A percentile compares a stretch with the other conserved stretches of the same genome.
Conservation (phyloP, 805 yeast genomes). For the Zygosaccharomyces lentus region DNA sequence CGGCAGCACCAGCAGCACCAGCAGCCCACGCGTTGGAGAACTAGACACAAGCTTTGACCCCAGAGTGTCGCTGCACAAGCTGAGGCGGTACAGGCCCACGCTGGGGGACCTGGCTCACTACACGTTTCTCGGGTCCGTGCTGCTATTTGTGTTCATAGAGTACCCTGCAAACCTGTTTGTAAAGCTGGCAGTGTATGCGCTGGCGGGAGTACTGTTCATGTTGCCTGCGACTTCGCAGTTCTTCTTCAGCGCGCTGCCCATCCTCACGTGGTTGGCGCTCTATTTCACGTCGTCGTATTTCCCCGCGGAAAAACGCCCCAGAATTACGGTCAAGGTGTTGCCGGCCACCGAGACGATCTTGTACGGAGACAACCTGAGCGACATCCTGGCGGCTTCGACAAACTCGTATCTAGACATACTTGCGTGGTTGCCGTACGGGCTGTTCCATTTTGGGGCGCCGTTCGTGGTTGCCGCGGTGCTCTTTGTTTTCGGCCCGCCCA, state of each 20-base stretch:
- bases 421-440: constrained; percentile 95
- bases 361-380: constrained; percentile 86
- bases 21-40: constrained; percentile 47
- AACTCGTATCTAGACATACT: constrained; percentile 65
- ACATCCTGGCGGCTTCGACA: constrained; percentile 71
- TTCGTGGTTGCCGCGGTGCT: constrained; percentile 74
- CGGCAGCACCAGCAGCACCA: too few species aligned
- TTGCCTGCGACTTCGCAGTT: constrained; percentile 82
- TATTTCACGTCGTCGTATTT: constrained; percentile 74
- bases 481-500: constrained; percentile 90
- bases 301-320: constrained; percentile 72
- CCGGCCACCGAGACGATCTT: constrained; percentile 91
- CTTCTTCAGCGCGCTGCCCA: constrained; percentile 76
- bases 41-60: constrained; percentile 48
- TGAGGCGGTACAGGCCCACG: constrained; percentile 43
- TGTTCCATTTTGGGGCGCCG: constrained; percentile 86
- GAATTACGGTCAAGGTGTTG: constrained; percentile 80
- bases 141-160: constrained; percentile 53
- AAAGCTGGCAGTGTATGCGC: constrained; percentile 33
- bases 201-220: constrained; percentile 45
- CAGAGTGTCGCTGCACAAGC: constrained; percentile 37
- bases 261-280: constrained; percentile 78
- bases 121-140: constrained; percentile 47
- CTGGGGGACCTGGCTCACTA: constrained; percentile 49
- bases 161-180: constrained; percentile 50